Evolutionary conservation across 805 yeast species (phyloP).

Genomic region (Zygoascus flipseniorum): DNA sequence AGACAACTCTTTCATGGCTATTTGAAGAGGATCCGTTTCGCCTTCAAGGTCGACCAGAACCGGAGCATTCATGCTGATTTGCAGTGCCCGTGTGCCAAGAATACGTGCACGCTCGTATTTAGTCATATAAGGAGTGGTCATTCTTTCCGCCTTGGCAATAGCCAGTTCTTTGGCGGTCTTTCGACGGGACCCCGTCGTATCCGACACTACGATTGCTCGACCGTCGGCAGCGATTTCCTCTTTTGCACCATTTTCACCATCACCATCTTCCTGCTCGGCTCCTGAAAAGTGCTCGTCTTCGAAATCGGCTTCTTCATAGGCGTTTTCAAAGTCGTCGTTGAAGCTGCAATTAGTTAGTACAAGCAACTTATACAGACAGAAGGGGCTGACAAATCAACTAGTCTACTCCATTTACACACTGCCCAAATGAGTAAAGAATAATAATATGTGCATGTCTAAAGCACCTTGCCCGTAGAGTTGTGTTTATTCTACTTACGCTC

Average conservation of each 20-base stretch:
- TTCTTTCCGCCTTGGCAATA: conserved; percentile 77
- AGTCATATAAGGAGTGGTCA: conserved; percentile 98
- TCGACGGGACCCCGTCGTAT: conserved; percentile 44
- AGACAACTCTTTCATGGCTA: conserved; percentile 92
- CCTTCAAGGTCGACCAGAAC: conserved; percentile 97
- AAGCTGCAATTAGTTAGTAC: conserved; percentile 30
- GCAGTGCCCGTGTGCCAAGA: conserved; percentile 94
- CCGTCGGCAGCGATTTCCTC: conserved; percentile 60
- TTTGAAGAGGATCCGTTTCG: conserved; percentile 96
- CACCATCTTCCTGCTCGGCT: conserved; percentile 49
- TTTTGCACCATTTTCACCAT: conserved; percentile 34
- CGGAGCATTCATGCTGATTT: conserved; percentile 97
- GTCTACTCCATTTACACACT: not conserved
- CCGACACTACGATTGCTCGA: conserved; percentile 60
- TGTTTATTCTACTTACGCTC: conserved; percentile 24
- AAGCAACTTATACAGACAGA: not conserved
- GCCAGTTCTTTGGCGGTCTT: conserved; percentile 74
- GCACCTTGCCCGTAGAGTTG: too few species aligned
- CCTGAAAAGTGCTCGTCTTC: conserved; percentile 72
- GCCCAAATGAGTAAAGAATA: not conserved
- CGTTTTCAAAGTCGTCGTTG: conserved; percentile 37
- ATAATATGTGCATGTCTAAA: not conserved
- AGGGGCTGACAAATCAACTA: not conserved
- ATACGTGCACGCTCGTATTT: conserved; percentile 97
- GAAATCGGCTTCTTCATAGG: conserved; percentile 53